A percentile compares a stretch with the other conserved stretches of the same genome.
Evolutionary conservation across 2,329 filamentous ascomycete species (phyloP).

Genomic region (Albophoma yamanashiensis): DNA sequence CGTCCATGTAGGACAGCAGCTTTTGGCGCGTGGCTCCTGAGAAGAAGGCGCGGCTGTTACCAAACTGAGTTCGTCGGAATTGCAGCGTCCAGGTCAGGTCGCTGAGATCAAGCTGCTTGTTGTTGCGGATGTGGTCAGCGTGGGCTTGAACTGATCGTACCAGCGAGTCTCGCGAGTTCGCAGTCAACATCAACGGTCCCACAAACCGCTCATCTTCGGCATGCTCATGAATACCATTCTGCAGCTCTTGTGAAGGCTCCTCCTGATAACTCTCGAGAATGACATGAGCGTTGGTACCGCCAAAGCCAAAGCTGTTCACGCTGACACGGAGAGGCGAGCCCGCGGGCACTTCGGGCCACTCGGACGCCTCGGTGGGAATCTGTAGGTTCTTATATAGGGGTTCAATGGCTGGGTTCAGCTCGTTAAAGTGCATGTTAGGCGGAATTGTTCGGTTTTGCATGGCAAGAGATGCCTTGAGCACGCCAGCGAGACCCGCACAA

Average conservation of each 20-base stretch:
- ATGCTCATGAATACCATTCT: not conserved
- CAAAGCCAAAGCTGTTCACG: conserved; percentile 39
- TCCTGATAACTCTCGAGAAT: conserved; percentile 17
- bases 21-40: not conserved
- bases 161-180: not conserved
- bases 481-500: conserved; percentile 11
- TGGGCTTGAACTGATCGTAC: not conserved
- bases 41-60: not conserved
- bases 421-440: conserved; percentile 19
- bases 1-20: not conserved
- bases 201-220: not conserved
- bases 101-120: not conserved
- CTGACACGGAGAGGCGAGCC: conserved; percentile 24
- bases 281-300: conserved; percentile 35
- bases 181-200: not conserved
- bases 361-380: conserved; percentile 8
- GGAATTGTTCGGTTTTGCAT: conserved; percentile 12
- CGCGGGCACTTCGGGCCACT: conserved; percentile 10
- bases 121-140: not conserved
- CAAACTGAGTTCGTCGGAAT: not conserved
- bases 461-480: conserved; percentile 10
- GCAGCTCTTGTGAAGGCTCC: not conserved
- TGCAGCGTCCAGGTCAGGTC: not conserved
- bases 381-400: conserved; percentile 12
- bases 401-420: conserved; percentile 14